A percentile compares a stretch with the other conserved stretches of the same genome.
Evolutionary conservation across 1,139 yeast species (phyloP).

Genomic region (Casaregolazyma suthepensis): DNA sequence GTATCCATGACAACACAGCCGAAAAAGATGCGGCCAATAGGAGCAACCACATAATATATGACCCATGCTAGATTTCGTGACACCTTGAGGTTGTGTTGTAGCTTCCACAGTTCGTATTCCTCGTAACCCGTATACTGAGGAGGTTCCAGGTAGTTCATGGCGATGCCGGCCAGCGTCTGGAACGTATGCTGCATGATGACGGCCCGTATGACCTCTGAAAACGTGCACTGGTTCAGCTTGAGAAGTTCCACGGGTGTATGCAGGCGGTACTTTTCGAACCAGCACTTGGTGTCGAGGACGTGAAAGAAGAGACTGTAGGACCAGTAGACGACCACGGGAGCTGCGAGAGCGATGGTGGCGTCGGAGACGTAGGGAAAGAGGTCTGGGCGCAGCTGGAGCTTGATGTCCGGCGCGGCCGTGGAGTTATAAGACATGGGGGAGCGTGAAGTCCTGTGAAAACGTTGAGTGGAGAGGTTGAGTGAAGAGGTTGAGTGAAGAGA

Average conservation of each 20-base stretch:
- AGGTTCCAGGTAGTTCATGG: slow-evolving; percentile 53
- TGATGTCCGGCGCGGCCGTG: slow-evolving; percentile 14
- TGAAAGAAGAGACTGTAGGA: slow-evolving; percentile 65
- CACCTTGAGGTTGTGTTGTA: slow-evolving; percentile 38
- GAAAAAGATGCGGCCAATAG: slow-evolving; percentile 46
- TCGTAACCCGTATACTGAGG: slow-evolving; percentile 70
- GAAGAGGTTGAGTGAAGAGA: too few species aligned
- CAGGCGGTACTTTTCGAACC: slow-evolving; percentile 77
- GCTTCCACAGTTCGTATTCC: slow-evolving; percentile 58
- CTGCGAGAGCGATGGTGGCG: slow-evolving; percentile 60
- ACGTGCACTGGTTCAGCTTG: slow-evolving; percentile 66
- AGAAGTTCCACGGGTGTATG: slow-evolving; percentile 86
- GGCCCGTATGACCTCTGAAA: slow-evolving; percentile 65
- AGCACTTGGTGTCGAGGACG: slow-evolving; percentile 60
- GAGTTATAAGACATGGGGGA: background rate
- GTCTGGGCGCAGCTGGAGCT: slow-evolving; percentile 17
- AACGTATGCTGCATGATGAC: slow-evolving; percentile 78
- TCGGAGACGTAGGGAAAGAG: slow-evolving; percentile 62
- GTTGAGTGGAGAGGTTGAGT: too few species aligned
- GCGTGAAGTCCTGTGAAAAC: too few species aligned
- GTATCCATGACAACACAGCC: slow-evolving; percentile 80
- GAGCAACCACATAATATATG: slow-evolving; percentile 32
- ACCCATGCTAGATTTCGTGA: slow-evolving; percentile 14
- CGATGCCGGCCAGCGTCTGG: slow-evolving; percentile 66
- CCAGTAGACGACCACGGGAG: slow-evolving; percentile 87